Conservation (phyloP, 768 basidiomycete species). For the Xerocomus brunneocitrinus region DNA sequence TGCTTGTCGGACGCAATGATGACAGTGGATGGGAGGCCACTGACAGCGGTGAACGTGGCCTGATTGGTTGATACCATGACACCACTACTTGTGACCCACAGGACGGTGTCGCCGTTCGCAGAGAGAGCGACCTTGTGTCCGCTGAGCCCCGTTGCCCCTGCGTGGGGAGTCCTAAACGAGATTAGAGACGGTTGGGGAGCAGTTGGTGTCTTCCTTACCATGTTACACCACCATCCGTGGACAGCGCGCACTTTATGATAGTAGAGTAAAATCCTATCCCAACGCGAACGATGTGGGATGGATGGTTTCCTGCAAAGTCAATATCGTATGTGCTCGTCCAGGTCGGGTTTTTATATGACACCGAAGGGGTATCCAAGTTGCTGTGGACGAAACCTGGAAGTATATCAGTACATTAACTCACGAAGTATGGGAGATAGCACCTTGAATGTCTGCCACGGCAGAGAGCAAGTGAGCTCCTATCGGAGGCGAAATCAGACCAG, state of each 20-base stretch:
- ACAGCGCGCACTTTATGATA: conserved; percentile 6
- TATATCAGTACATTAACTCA: background rate
- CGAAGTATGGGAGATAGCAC: background rate
- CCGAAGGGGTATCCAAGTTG: background rate
- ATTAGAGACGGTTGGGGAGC: background rate
- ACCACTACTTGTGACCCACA: conserved; percentile 7
- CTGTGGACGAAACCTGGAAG: conserved; percentile 9
- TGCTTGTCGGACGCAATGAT: conserved; percentile 62
- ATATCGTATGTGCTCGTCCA: conserved; percentile 7
- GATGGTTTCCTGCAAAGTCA: conserved; percentile 11
- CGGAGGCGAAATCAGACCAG: conserved; percentile 56
- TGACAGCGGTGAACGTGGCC: conserved; percentile 3
- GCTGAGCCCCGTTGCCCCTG: conserved; percentile 7
- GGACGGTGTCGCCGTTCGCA: conserved; percentile 6
- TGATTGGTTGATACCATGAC: conserved; percentile 10
- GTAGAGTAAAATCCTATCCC: background rate
- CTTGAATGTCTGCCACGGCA: conserved; percentile 45
- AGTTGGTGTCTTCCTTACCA: background rate
- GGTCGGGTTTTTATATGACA: conserved; percentile 4
- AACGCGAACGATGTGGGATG: conserved; percentile 7
- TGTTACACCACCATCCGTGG: conserved; percentile 7
- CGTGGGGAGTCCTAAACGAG: conserved; percentile 2
- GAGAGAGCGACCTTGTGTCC: conserved; percentile 9
- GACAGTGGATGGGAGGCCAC: conserved; percentile 47
- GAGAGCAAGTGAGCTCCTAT: conserved; percentile 55